These are phyloP conservation scores for Sclerotinia spermophila DNA, from an alignment of 2,329 filamentous ascomycete species.

Conservation along the genomic window DNA sequence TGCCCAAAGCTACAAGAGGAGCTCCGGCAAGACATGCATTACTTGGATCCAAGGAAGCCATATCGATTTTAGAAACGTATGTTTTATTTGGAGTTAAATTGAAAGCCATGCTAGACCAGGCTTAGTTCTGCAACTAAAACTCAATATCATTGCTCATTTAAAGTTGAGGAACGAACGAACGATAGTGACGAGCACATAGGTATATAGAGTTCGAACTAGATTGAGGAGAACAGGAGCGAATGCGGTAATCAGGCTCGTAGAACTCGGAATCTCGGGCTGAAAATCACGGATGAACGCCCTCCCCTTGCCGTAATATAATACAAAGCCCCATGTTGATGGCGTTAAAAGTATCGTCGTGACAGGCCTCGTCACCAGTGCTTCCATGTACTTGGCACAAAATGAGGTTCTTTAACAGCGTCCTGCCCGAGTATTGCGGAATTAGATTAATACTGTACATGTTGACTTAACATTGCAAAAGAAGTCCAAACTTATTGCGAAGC, in stretches of 20 bases:
- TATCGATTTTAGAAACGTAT: not conserved
- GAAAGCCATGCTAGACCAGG: not conserved
- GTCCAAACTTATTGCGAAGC: not conserved
- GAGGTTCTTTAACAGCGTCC: not conserved
- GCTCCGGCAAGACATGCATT: not conserved
- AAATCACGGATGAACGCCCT: not conserved
- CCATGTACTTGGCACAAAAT: not conserved
- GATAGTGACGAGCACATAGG: not conserved
- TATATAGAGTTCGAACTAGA: not conserved
- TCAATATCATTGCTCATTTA: not conserved
- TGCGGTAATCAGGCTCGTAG: not conserved
- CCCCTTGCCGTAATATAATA: not conserved
- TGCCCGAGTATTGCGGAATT: not conserved
- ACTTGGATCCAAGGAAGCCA: not conserved
- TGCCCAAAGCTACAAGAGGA: not conserved
- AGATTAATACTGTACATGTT: not conserved
- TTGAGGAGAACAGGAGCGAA: not conserved
- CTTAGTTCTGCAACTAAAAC: too few relatives aligned
- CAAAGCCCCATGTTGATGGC: not conserved
- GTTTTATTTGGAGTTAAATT: not conserved
- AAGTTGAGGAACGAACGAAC: constrained; percentile 5
- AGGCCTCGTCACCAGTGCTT: not conserved
- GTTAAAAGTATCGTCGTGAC: not conserved
- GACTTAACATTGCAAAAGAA: not conserved
- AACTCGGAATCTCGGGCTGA: not conserved